Percentiles rank a stretch among this genome's conserved stretches.
These are phyloP conservation scores for Kwoniella sp. DNA, from an alignment of 768 basidiomycete genomes.

Conservation along the genomic window DNA sequence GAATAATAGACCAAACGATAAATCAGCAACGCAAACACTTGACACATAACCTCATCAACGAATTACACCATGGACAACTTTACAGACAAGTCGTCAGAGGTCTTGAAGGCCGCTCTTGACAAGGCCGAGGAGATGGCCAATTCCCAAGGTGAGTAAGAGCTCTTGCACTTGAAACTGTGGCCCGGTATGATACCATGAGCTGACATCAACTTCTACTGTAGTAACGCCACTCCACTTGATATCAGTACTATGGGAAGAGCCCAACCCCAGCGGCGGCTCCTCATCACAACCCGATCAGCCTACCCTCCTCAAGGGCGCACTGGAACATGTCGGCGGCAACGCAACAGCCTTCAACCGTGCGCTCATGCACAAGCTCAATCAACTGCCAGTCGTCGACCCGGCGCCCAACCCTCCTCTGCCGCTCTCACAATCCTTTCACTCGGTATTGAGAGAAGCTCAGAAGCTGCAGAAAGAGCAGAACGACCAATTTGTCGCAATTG, in stretches of 20 bases:
- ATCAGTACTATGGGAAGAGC: conserved; percentile 76
- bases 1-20: background rate
- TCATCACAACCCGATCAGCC: conserved; percentile 54
- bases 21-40: background rate
- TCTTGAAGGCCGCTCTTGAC: conserved; percentile 72
- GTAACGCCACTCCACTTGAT: conserved; percentile 84
- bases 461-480: conserved; percentile 72
- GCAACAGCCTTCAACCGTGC: conserved; percentile 68
- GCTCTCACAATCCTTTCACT: conserved; percentile 63
- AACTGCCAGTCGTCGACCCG: conserved; percentile 79
- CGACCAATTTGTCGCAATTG: conserved; percentile 89
- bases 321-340: conserved; percentile 78
- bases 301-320: conserved; percentile 74
- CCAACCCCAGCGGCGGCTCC: conserved; percentile 17
- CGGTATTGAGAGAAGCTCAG: conserved; percentile 75
- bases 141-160: conserved; percentile 67
- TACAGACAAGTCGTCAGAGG: conserved; percentile 78
- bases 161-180: background rate
- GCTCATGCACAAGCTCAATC: conserved; percentile 75
- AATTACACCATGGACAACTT: conserved; percentile 71
- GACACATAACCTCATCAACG: background rate
- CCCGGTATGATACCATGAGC: conserved; percentile 8
- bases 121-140: conserved; percentile 82
- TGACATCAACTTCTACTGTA: conserved; percentile 45
- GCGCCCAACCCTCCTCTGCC: conserved; percentile 75